Evolutionary conservation across 2,329 filamentous ascomycete species (phyloP).

Genomic region (Botryosphaeria dothidea): DNA sequence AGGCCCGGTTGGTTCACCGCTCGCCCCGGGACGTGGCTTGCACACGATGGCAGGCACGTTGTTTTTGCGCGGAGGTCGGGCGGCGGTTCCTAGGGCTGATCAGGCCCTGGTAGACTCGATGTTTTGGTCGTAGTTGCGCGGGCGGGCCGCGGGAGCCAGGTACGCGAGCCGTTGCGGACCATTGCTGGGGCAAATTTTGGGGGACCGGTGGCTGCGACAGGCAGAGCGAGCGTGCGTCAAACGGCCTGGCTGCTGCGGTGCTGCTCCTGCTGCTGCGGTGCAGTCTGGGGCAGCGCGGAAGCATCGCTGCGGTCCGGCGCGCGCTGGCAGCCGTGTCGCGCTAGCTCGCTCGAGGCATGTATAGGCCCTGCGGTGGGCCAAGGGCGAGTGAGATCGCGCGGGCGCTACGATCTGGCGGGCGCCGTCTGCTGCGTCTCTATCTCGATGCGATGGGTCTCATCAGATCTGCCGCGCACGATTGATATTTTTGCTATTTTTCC

Average conservation of each 20-base stretch:
- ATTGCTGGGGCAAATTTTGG: background rate
- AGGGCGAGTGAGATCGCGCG: conserved; percentile 9
- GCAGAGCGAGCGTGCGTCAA: background rate
- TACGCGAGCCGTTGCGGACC: conserved; percentile 10
- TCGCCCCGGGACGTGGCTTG: background rate
- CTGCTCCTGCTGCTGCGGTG: background rate
- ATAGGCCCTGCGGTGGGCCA: background rate
- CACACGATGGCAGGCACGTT: background rate
- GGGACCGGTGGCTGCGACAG: background rate
- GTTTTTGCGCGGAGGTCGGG: conserved; percentile 9
- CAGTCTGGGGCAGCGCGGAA: conserved; percentile 2
- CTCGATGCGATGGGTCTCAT: conserved; percentile 18
- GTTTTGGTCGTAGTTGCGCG: conserved; percentile 5
- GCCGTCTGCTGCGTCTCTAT: conserved; percentile 4
- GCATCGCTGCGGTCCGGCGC: conserved; percentile 2
- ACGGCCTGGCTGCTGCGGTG: background rate
- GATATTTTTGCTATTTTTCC: background rate
- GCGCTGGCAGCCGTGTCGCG: background rate
- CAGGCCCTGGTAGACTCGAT: conserved; percentile 15
- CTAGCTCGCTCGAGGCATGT: background rate
- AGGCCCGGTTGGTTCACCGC: background rate
- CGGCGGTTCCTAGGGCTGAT: conserved; percentile 8
- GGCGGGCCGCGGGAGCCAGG: conserved; percentile 5
- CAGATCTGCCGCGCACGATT: conserved; percentile 6
- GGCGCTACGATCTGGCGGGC: background rate